A percentile compares a stretch with the other conserved stretches of the same genome.
Evolutionary conservation across 2,329 filamentous ascomycete genomes (phyloP).

Genomic region (Diaporthe vexans): DNA sequence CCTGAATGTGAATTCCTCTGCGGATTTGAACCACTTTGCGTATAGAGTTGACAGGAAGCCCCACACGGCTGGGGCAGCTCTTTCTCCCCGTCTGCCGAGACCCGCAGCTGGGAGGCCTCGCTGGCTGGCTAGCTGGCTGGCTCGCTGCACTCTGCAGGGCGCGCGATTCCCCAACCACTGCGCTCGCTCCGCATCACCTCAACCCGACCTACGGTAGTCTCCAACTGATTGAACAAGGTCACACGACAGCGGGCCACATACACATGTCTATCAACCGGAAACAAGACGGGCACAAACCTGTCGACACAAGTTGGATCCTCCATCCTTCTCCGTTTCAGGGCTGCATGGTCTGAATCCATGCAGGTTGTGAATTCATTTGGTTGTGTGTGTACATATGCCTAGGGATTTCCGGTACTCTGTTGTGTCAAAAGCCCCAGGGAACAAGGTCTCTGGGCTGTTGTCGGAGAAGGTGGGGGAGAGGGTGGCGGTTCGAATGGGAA

Average conservation of each 20-base stretch:
- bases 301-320: background rate
- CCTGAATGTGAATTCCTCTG: background rate
- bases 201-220: background rate
- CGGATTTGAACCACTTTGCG: background rate
- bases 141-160: background rate
- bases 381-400: background rate
- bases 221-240: background rate
- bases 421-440: conserved; percentile 1
- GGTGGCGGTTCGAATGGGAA: conserved; percentile 1
- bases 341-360: background rate
- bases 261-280: background rate
- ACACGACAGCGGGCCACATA: background rate
- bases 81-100: conserved; percentile 7
- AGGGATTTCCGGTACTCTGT: too few species aligned
- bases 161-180: background rate
- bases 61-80: background rate
- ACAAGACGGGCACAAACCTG: background rate
- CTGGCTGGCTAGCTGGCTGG: background rate
- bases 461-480: background rate
- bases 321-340: background rate
- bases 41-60: background rate
- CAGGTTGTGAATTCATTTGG: background rate
- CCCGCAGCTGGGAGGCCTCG: conserved; percentile 23
- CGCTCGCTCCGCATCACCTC: background rate
- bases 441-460: conserved; percentile 4